Evolutionary conservation across 139 green algal species (phyloP), one percentile per base, ranked within the genome.

Genomic region (Nannochloris sp.): DNA sequence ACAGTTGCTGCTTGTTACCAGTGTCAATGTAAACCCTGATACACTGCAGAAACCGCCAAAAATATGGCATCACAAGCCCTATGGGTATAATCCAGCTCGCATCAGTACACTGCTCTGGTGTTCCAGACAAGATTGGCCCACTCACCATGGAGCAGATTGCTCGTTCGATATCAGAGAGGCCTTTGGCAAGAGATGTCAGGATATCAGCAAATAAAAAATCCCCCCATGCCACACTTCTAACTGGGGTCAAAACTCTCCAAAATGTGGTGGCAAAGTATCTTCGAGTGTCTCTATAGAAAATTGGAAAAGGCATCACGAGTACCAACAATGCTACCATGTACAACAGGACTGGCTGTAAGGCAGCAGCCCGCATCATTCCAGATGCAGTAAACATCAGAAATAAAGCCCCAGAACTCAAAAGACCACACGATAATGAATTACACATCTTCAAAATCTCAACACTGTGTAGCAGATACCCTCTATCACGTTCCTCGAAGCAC

Each of bases 151-250:
- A 72, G 62, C 84, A 92, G 16, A 84, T 40, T 1, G 82, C 82
- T 9, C 85, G 74, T 61, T 87, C 80, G 0, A 82, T 53, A 78
- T 97, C 91, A 10, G 73, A 79, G 3, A 89, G 56, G 5, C 78
- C 70, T 73, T 95, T 96, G 23, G 88, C 81, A 59, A 98, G 79
- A 5, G 79, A 91, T 8, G 90, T 97, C 14, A 96, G 69, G 1
- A 98, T 77, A 70, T 98, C 92, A 8, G 92, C 92, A 33, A 98
- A 66, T 45, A 98, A 69, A 66, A 98, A 98, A 66, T 98, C 92
- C 2, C 89, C 70, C 79, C 91, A 98, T 4, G 65, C 72, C 37
- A 97, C 86, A 25, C 78, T 53, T 33, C 85, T 68, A 16, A 91
- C 5, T 2, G 87, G 87, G 29, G 86, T 76, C 25, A 83, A 56